Evolutionary conservation across 768 basidiomycete species (phyloP).

Genomic region (Tylopilus felleus): DNA sequence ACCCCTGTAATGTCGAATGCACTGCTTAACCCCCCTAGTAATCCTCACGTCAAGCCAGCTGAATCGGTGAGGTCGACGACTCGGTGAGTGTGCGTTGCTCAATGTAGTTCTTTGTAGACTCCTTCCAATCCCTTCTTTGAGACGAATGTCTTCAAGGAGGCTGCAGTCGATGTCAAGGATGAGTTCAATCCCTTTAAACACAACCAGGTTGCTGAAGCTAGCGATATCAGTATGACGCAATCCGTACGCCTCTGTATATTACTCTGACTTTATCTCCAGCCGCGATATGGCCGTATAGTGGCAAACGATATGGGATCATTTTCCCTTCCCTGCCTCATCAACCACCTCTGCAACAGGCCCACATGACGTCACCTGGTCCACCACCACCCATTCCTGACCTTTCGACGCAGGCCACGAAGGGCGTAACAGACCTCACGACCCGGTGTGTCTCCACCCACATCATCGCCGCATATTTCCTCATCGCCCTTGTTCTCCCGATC

Average conservation of each 20-base stretch:
- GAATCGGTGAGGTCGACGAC: no score
- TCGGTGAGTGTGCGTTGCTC: no score
- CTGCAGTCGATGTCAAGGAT: slow-evolving; percentile 81
- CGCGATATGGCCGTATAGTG: slow-evolving; percentile 82
- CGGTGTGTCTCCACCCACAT: slow-evolving; percentile 44
- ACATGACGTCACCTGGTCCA: slow-evolving; percentile 63
- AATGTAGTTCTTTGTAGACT: no score
- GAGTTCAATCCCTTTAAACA: slow-evolving; percentile 98
- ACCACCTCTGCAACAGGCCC: slow-evolving; percentile 62
- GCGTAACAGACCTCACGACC: slow-evolving; percentile 49
- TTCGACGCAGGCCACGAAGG: slow-evolving; percentile 62
- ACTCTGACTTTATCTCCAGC: slow-evolving; percentile 38
- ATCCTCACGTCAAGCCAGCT: slow-evolving; percentile 26
- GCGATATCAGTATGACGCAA: slow-evolving; percentile 61
- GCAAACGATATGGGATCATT: slow-evolving; percentile 84
- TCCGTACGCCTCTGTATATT: neutral
- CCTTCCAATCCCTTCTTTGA: slow-evolving; percentile 56
- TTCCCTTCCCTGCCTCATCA: slow-evolving; percentile 63
- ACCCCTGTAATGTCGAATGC: slow-evolving; percentile 50
- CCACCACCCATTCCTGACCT: slow-evolving; percentile 68
- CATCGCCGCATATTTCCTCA: slow-evolving; percentile 14
- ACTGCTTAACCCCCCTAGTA: slow-evolving; percentile 4
- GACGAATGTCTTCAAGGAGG: slow-evolving; percentile 72
- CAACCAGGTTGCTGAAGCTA: slow-evolving; percentile 73
- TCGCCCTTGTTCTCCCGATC: slow-evolving; percentile 13